Percentiles rank a stretch among this genome's conserved stretches.
These are phyloP conservation scores for Trichoderma simmonsii DNA, from an alignment of 2,329 filamentous ascomycete species.

Conservation along the genomic window DNA sequence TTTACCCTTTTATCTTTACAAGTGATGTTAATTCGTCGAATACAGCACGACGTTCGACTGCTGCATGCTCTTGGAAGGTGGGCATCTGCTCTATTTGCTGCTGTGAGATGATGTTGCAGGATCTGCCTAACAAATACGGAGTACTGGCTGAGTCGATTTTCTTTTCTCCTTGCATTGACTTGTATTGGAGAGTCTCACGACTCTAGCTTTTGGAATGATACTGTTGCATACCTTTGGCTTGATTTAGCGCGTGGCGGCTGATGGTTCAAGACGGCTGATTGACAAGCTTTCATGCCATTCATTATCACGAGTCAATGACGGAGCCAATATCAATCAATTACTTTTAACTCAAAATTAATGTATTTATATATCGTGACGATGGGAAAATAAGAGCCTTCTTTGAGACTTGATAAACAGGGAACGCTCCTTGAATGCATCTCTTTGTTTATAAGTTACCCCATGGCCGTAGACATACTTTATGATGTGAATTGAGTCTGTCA, in stretches of 20 bases:
- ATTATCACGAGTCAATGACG: neutral
- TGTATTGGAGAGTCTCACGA: neutral
- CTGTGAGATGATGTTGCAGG: neutral
- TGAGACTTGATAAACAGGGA: too few relatives aligned
- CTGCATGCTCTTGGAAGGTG: neutral
- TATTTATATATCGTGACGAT: neutral
- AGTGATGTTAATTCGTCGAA: neutral
- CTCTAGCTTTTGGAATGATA: neutral
- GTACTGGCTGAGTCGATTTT: neutral
- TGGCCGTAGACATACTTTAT: neutral
- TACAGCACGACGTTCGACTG: neutral
- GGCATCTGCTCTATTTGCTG: fast-evolving
- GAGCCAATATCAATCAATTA: neutral
- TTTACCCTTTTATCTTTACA: neutral
- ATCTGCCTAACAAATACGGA: neutral
- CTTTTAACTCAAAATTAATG: neutral
- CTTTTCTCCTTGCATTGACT: neutral
- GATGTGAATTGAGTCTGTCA: neutral
- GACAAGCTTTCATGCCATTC: neutral
- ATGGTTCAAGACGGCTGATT: neutral
- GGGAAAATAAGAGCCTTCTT: neutral
- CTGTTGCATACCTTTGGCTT: neutral
- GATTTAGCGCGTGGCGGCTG: neutral
- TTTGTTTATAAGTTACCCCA: neutral
- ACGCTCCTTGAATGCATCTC: fast-evolving